Conservation (phyloP, 2,329 filamentous ascomycete genomes). For the Rutstroemia sp. region DNA sequence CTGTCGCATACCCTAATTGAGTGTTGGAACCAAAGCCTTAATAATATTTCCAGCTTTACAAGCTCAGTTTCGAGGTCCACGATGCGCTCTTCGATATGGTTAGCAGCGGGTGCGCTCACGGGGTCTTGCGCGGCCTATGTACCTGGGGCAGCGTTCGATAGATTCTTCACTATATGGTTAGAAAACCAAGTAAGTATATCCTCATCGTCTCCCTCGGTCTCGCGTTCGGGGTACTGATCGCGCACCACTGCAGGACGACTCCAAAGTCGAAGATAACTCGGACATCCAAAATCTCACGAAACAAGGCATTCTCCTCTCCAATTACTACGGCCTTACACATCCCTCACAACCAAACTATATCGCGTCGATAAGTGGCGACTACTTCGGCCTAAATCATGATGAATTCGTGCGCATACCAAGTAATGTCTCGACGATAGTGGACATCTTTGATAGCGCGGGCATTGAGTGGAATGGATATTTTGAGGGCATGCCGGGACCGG, state of each 20-base stretch:
- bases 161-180: slow-evolving; percentile 56
- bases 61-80: not conserved
- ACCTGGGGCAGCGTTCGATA: slow-evolving; percentile 48
- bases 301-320: slow-evolving; percentile 37
- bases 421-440: slow-evolving; percentile 40
- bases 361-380: slow-evolving; percentile 39
- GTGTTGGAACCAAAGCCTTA: too few species aligned
- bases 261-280: slow-evolving; percentile 33
- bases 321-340: slow-evolving; percentile 40
- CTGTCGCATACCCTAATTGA: too few species aligned
- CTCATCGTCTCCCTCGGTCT: not conserved
- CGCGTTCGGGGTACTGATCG: not conserved
- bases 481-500: slow-evolving; percentile 38
- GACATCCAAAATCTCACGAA: slow-evolving; percentile 35
- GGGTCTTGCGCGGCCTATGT: slow-evolving; percentile 11
- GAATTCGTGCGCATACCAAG: slow-evolving; percentile 35
- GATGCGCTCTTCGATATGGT: not conserved
- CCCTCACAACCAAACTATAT: slow-evolving; percentile 42
- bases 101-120: not conserved
- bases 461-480: slow-evolving; percentile 41
- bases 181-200: slow-evolving; percentile 42
- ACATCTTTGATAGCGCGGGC: slow-evolving; percentile 35
- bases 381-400: slow-evolving; percentile 42
- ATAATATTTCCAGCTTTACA: not conserved
- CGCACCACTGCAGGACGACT: slow-evolving; percentile 33